These are phyloP conservation scores for Coniferiporia sulphurascens DNA, from an alignment of 1,284 basidiomycete species.

Conservation along the genomic window DNA sequence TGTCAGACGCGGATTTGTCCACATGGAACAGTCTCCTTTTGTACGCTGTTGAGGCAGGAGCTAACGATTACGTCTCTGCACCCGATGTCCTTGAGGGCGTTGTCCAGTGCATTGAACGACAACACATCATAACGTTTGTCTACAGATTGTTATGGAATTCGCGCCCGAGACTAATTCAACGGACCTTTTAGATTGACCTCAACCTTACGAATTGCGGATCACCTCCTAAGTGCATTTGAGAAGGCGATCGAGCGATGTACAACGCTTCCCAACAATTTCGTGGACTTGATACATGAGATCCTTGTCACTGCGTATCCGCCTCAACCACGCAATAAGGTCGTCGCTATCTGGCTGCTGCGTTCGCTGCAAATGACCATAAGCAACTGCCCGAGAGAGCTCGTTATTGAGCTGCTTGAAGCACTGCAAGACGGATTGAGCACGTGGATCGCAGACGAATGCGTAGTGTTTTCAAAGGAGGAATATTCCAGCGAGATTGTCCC, in stretches of 20 bases:
- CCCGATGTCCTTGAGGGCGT: constrained; percentile 49
- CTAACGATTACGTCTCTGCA: constrained; percentile 54
- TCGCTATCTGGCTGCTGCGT: constrained; percentile 56
- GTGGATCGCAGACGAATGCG: constrained; percentile 60
- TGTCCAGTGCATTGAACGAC: constrained; percentile 40
- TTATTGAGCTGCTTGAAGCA: constrained; percentile 39
- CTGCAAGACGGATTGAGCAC: constrained; percentile 50
- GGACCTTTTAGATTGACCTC: constrained; percentile 26
- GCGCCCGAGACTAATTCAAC: not conserved
- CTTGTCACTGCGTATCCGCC: constrained; percentile 64
- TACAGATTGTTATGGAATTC: not conserved
- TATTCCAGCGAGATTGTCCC: constrained; percentile 40
- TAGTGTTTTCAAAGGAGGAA: constrained; percentile 45
- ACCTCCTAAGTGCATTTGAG: constrained; percentile 52
- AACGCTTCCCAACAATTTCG: constrained; percentile 42
- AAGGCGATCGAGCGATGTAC: constrained; percentile 37
- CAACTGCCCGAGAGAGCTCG: constrained; percentile 40
- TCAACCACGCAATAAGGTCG: constrained; percentile 44
- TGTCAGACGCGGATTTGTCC: constrained; percentile 47
- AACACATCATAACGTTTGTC: constrained; percentile 35
- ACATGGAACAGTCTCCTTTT: constrained; percentile 55
- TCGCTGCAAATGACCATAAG: constrained; percentile 50
- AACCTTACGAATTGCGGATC: constrained; percentile 50
- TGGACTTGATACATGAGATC: constrained; percentile 55
- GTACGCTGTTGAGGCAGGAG: constrained; percentile 46